Conservation (phyloP, 768 basidiomycete species). For the Boletus speciosus region DNA sequence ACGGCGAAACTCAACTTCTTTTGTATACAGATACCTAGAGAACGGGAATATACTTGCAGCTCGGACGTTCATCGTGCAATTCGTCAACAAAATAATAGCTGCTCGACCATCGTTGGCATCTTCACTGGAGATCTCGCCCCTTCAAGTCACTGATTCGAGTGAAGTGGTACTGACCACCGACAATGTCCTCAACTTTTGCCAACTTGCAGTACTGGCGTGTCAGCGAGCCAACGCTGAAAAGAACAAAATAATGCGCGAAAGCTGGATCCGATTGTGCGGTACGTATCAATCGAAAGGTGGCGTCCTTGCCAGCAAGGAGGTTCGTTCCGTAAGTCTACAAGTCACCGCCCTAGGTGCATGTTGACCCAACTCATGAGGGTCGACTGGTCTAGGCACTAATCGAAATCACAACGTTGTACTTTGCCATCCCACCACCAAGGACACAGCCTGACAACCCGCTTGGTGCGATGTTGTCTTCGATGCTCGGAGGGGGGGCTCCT, state of each 20-base stretch:
- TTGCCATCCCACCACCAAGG: constrained; percentile 80
- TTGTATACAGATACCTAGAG: constrained; percentile 56
- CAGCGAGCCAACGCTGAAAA: constrained; percentile 82
- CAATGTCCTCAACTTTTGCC: constrained; percentile 79
- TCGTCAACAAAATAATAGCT: constrained; percentile 59
- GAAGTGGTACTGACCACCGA: constrained; percentile 78
- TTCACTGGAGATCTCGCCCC: constrained; percentile 39
- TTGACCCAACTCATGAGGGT: not conserved
- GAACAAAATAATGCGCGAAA: constrained; percentile 71
- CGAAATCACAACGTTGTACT: constrained; percentile 74
- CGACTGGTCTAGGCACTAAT: constrained; percentile 49
- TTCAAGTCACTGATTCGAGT: constrained; percentile 43
- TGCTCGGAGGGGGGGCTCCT: constrained; percentile 72
- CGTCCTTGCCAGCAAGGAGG: constrained; percentile 54
- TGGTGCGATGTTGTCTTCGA: constrained; percentile 82
- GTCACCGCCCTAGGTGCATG: not conserved
- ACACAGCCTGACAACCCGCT: constrained; percentile 72
- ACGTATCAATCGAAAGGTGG: constrained; percentile 78
- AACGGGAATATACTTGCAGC: constrained; percentile 93
- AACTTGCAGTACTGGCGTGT: constrained; percentile 84
- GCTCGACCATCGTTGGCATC: constrained; percentile 41
- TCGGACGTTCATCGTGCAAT: constrained; percentile 85
- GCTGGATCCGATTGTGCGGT: constrained; percentile 81
- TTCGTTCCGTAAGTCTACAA: constrained; percentile 54
- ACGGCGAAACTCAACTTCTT: constrained; percentile 3